Evolutionary conservation across 164 flowering plant species (phyloP).

Genomic region (Euptelea pleiosperma): DNA sequence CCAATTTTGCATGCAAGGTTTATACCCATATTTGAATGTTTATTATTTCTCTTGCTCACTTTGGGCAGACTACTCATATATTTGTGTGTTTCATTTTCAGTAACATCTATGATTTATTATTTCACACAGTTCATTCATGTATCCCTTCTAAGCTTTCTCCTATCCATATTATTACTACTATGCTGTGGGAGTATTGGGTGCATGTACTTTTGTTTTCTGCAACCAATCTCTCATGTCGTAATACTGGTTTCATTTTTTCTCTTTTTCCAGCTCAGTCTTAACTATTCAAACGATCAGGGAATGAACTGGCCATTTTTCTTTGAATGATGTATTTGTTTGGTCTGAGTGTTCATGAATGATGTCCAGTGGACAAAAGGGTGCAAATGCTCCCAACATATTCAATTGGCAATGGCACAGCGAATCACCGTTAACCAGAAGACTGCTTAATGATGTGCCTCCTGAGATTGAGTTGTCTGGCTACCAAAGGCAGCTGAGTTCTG

Average conservation of each 20-base stretch:
- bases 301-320: conserved; percentile 82
- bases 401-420: conserved; percentile 56
- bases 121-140: too few relatives aligned
- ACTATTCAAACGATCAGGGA: conserved; percentile 26
- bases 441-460: conserved; percentile 62
- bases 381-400: conserved; percentile 46
- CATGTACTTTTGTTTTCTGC: neutral
- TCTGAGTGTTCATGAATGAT: conserved; percentile 56
- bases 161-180: too few relatives aligned
- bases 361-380: conserved; percentile 57
- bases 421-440: conserved; percentile 50
- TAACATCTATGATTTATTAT: too few relatives aligned
- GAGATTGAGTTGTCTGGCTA: conserved; percentile 90
- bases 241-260: neutral
- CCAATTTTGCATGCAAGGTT: too few relatives aligned
- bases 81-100: too few relatives aligned
- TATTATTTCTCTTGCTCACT: too few relatives aligned
- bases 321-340: conserved; percentile 31
- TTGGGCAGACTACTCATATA: too few relatives aligned
- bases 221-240: neutral
- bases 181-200: too few relatives aligned
- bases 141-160: too few relatives aligned
- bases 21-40: too few relatives aligned
- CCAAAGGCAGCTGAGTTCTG: conserved; percentile 65
- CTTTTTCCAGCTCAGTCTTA: conserved; percentile 13